These are phyloP conservation scores for Kwoniella dendrophila DNA, from an alignment of 768 basidiomycete genomes.

Conservation along the genomic window DNA sequence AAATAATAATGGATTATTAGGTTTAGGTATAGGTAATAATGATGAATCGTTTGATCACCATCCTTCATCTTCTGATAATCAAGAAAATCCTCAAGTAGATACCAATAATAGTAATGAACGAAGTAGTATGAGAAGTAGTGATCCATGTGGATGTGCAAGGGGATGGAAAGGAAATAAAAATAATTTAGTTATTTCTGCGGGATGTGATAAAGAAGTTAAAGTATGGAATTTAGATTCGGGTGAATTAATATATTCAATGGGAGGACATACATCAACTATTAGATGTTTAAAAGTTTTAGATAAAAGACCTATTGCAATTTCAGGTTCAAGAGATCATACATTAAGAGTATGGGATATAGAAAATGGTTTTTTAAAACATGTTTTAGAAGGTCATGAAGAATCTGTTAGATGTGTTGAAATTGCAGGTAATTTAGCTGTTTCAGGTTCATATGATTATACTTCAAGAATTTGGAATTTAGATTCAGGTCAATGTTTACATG, in stretches of 20 bases:
- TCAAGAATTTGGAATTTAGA: slow-evolving; percentile 88
- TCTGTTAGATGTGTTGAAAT: slow-evolving; percentile 90
- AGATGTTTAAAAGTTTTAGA: slow-evolving; percentile 86
- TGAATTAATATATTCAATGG: slow-evolving; percentile 74
- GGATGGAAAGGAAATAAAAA: slow-evolving; percentile 84
- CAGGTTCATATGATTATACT: slow-evolving; percentile 89
- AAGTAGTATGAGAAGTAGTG: slow-evolving; percentile 58
- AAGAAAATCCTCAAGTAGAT: too few species aligned
- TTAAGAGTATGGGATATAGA: slow-evolving; percentile 93
- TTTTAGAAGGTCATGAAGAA: slow-evolving; percentile 73
- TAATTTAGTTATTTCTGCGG: slow-evolving; percentile 82
- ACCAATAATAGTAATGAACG: not conserved
- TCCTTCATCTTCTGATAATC: not conserved
- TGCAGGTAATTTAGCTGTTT: slow-evolving; percentile 77
- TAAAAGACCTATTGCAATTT: slow-evolving; percentile 82
- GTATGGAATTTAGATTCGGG: slow-evolving; percentile 91
- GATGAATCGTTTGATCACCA: not conserved
- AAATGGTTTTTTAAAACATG: slow-evolving; percentile 62
- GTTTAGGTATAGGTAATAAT: slow-evolving; percentile 7
- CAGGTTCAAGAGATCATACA: slow-evolving; percentile 83
- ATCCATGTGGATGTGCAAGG: slow-evolving; percentile 66
- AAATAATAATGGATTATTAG: not conserved
- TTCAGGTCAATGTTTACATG: slow-evolving; percentile 80
- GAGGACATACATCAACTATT: slow-evolving; percentile 86
- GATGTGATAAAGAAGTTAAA: slow-evolving; percentile 86